phyloP scores from a whole-genome alignment of 2,329 filamentous ascomycete species.

The Penicillium nordicum region DNA sequence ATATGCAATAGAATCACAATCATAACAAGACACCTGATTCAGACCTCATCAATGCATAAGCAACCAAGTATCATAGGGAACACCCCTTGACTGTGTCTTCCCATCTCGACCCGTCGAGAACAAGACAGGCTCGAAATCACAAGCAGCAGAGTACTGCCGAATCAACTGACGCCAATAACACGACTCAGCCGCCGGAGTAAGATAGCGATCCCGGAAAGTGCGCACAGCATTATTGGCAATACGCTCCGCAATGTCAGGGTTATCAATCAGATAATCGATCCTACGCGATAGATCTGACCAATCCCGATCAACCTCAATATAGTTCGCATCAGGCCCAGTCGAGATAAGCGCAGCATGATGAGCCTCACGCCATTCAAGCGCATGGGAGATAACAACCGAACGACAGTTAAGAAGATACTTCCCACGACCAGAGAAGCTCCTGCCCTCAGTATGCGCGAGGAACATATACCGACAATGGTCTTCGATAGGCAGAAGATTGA shows the following conservation, averaged over 20 bases:
- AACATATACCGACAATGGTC: conserved; percentile 56
- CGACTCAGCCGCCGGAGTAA: conserved; percentile 54
- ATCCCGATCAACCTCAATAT: conserved; percentile 48
- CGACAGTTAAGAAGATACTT: conserved; percentile 54
- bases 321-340: conserved; percentile 49
- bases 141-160: conserved; percentile 35
- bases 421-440: conserved; percentile 52
- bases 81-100: conserved; percentile 31
- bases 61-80: conserved; percentile 43
- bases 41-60: conserved; percentile 20
- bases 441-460: conserved; percentile 53
- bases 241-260: conserved; percentile 44
- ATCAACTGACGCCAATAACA: conserved; percentile 55
- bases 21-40: not conserved
- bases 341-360: conserved; percentile 47
- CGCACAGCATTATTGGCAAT: conserved; percentile 51
- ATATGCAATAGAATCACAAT: not conserved
- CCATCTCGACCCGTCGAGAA: conserved; percentile 30
- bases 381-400: conserved; percentile 50
- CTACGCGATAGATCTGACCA: conserved; percentile 55
- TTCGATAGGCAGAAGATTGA: conserved; percentile 48
- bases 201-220: conserved; percentile 52
- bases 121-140: conserved; percentile 42
- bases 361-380: conserved; percentile 49
- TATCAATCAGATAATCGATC: conserved; percentile 43